phyloP scores from a whole-genome alignment of 139 green algal genomes.

The Raphidocelis subcapitata region DNA sequence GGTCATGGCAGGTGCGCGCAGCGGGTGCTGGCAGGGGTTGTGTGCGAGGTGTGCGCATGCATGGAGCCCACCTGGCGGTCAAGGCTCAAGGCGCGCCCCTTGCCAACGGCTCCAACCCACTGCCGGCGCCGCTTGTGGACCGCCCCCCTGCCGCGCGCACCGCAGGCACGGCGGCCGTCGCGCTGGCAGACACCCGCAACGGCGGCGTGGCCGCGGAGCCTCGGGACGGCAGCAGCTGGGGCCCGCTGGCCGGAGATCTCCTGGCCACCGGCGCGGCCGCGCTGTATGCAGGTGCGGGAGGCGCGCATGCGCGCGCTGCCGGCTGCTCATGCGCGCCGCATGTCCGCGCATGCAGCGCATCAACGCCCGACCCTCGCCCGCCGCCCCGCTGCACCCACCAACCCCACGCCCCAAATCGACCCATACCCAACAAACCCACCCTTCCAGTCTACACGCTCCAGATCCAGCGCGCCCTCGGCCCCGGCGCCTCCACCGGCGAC shows the following conservation, averaged over 20 bases:
- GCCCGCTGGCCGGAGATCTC: constrained; percentile 1
- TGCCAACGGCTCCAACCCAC: too few relatives aligned
- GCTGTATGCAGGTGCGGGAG: neutral
- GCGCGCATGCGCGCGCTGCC: too few relatives aligned
- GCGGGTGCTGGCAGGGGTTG: too few relatives aligned
- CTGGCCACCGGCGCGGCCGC: neutral
- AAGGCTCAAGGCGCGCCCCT: too few relatives aligned
- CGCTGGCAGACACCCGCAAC: constrained; percentile 5
- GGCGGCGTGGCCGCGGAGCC: neutral
- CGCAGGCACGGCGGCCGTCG: constrained; percentile 36
- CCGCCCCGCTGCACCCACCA: too few relatives aligned
- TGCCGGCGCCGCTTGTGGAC: neutral
- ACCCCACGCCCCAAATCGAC: neutral
- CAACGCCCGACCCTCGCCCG: too few relatives aligned
- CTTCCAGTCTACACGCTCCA: constrained; percentile 82
- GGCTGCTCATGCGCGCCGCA: too few relatives aligned
- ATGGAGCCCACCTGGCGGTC: too few relatives aligned
- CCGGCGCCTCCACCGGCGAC: constrained; percentile 46
- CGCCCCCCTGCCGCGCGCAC: neutral
- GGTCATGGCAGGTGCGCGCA: constrained; percentile 50
- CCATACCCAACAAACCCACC: neutral
- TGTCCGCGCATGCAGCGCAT: too few relatives aligned
- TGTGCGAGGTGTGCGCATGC: too few relatives aligned
- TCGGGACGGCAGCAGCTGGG: neutral
- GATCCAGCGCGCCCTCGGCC: constrained; percentile 54